These are phyloP conservation scores for Sanghuangporus sanghuang DNA, from an alignment of 1,284 basidiomycete species.

Conservation along the genomic window DNA sequence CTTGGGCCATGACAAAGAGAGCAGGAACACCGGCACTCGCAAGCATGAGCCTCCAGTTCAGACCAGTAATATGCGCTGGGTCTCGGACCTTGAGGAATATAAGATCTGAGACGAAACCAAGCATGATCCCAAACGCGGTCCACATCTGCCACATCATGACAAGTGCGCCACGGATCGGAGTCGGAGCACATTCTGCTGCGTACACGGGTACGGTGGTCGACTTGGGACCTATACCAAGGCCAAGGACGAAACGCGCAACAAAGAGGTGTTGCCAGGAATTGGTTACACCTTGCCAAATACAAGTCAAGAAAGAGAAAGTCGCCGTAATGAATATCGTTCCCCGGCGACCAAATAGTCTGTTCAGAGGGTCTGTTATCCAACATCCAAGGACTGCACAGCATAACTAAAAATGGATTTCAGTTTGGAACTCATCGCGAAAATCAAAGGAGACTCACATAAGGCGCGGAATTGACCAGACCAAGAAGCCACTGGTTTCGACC, in stretches of 20 bases:
- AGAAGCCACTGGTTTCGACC: slow-evolving; percentile 31
- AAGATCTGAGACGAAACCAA: slow-evolving; percentile 22
- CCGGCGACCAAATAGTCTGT: slow-evolving; percentile 52
- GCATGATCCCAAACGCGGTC: slow-evolving; percentile 64
- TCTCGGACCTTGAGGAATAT: not conserved
- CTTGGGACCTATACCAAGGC: slow-evolving; percentile 67
- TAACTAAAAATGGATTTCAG: slow-evolving; percentile 17
- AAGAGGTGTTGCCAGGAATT: slow-evolving; percentile 28
- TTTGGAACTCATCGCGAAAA: no score
- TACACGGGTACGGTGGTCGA: slow-evolving; percentile 55
- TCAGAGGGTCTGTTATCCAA: slow-evolving; percentile 45
- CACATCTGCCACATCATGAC: slow-evolving; percentile 14
- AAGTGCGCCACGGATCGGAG: slow-evolving; percentile 48
- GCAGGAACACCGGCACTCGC: slow-evolving; percentile 51
- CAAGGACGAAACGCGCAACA: slow-evolving; percentile 52
- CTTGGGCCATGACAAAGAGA: slow-evolving; percentile 39
- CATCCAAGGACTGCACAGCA: slow-evolving; percentile 27
- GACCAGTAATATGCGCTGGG: slow-evolving; percentile 45
- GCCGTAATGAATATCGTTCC: slow-evolving; percentile 68
- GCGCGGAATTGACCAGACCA: slow-evolving; percentile 42
- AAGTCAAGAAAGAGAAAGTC: slow-evolving; percentile 47
- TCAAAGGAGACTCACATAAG: slow-evolving; percentile 35
- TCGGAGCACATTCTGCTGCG: slow-evolving; percentile 58
- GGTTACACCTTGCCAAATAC: slow-evolving; percentile 50
- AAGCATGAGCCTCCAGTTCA: slow-evolving; percentile 54